Base-by-base conservation (phyloP, 176 grass and related monocot genomes). In the Lolium perenne region DNA sequence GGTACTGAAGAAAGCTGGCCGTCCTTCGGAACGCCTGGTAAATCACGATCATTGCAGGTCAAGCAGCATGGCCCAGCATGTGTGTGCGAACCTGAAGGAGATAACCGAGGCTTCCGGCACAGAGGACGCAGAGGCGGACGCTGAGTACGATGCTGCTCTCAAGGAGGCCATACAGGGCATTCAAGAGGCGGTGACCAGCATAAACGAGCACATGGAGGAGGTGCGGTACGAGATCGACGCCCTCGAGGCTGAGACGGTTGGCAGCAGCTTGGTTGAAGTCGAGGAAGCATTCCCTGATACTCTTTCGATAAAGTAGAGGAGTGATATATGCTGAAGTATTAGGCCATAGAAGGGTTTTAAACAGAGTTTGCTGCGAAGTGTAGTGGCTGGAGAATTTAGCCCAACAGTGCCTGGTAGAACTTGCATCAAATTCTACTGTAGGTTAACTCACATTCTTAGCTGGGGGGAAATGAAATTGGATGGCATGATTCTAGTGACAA, bases 131-230 rank as follows among this genome's bases (percentile, higher is more conserved):
- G 97, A 98, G 83, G 91, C 93, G 0, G 93, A 95, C 0, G 93
- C 92, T 0, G 92, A 94, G 69, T 94, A 95, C 8, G 88, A 94
- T 0, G 80, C 29, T 1, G 88, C 91, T 26, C 85, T 98, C 47
- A 98, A 95, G 82, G 97, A 94, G 81, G 90, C 97, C 50, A 92
- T 98, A 82, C 83, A 89, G 20, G 90, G 93, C 4, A 87, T 98
- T 77, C 96, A 95, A 65, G 90, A 89, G 21, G 88, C 90, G 0
- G 94, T 98, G 76, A 98, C 92, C 3, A 72, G 50, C 84, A 98
- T 98, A 64, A 95, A 95, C 66, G 93, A 98, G 72, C 91, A 86
- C 25, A 67, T 95, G 84, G 96, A 98, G 71, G 96, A 98, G 46
- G 91, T 91, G 25, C 86, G 86, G 14, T 98, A 98, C 74, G 96